A percentile compares a stretch with the other conserved stretches of the same genome.
Evolutionary conservation across 2,329 filamentous ascomycete genomes (phyloP).

Genomic region (Leptographium procerum): DNA sequence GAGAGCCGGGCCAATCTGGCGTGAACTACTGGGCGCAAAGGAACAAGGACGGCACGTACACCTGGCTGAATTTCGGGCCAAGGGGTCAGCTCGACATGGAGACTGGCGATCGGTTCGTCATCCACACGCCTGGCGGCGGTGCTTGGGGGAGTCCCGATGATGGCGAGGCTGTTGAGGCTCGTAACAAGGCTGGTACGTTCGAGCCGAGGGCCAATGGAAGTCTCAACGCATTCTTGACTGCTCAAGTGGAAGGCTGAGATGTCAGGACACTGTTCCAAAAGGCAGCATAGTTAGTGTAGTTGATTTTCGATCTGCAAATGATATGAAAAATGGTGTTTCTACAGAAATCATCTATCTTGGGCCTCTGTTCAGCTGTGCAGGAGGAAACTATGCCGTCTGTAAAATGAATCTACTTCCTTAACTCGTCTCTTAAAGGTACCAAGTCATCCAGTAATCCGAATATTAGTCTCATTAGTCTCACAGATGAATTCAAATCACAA

Average conservation of each 20-base stretch:
- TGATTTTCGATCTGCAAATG: background rate
- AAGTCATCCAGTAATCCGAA: too few species aligned
- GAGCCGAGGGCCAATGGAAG: background rate
- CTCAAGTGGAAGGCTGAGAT: background rate
- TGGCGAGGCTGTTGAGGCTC: background rate
- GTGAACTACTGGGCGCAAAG: constrained; percentile 76
- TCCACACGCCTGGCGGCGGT: constrained; percentile 69
- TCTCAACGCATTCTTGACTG: background rate
- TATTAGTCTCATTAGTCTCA: too few species aligned
- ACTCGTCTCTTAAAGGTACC: too few species aligned
- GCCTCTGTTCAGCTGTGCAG: too few species aligned
- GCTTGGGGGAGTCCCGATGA: constrained; percentile 48
- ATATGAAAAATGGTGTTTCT: too few species aligned
- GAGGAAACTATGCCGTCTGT: too few species aligned
- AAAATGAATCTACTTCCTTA: too few species aligned
- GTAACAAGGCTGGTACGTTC: background rate
- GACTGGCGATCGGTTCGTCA: constrained; percentile 63
- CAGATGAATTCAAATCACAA: too few species aligned
- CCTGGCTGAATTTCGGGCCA: constrained; percentile 57
- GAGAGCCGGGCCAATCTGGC: constrained; percentile 65
- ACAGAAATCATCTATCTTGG: too few species aligned
- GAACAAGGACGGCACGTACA: background rate
- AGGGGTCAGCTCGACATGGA: constrained; percentile 72
- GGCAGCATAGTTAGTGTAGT: background rate
- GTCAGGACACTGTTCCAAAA: background rate